Evolutionary conservation across 2,329 filamentous ascomycete species (phyloP), one percentile per base, ranked within the genome.

Genomic region (Diaporthe capsici): DNA sequence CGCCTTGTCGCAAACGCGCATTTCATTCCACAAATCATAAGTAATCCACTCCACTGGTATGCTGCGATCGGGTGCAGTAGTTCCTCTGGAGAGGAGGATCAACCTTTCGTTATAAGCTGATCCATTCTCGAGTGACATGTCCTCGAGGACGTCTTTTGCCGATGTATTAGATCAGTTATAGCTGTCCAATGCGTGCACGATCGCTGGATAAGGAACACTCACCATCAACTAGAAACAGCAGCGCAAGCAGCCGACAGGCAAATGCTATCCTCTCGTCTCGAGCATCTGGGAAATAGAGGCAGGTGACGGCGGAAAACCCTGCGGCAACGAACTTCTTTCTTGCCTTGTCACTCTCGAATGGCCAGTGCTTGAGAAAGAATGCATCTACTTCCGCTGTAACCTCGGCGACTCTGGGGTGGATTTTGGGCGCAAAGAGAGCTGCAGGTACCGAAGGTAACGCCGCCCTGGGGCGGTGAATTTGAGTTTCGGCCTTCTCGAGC

Each of bases 161-260:
- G n/a, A 42, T 5, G 1, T 2, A 1, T 15, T 3, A 13, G 10
- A 10, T 63, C 3, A 53, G 42, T 10, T n/a, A 1, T n/a, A 51
- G 57, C 57, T 51, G 8, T 28, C 6, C 1, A 22, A 17, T 39
- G 1, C 3, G 31, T 9, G 2, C 3, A 1, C 4, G 0, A 17
- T 13, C 31, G 4, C 1, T 7, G 3, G 39, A 13, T 7, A 8
- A 67, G 34, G 10, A 9, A 44, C 7, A 67, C 82, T 72, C 79
- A 85, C 85, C 86, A 77, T 88, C 85, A 39, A 87, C 81, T 1
- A 87, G 75, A 72, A 87, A 87, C 1, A 86, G 77, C 1, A 86
- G 39, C 0, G 85, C 85, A 8, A 86, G 74, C 0, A 88, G 79
- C 4, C 80, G 78, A 76, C 84, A 86, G 1, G 82, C 85, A 67